Percentiles rank a stretch among this genome's conserved stretches.
These are phyloP conservation scores for Eucalyptus decipiens DNA, from an alignment of 345 rosid species.

Conservation along the genomic window DNA sequence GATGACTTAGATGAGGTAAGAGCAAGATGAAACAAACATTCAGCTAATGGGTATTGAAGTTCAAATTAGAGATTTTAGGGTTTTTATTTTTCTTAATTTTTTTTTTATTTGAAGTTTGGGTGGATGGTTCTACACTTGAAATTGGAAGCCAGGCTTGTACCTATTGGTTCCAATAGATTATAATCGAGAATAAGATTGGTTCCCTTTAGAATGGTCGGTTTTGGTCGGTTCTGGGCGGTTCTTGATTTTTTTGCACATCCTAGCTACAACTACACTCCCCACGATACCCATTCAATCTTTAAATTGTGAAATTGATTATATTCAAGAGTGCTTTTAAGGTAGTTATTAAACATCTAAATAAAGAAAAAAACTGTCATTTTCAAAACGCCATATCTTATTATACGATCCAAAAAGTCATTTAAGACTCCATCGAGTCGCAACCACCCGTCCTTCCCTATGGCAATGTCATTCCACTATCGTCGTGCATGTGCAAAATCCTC, in stretches of 20 bases:
- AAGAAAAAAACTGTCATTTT: background rate
- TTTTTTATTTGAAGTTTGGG: rapidly evolving
- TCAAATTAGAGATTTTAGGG: too few relatives aligned
- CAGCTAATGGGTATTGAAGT: rapidly evolving
- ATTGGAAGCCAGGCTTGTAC: too few relatives aligned
- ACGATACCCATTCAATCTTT: background rate
- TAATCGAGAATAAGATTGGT: rapidly evolving
- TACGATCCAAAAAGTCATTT: background rate
- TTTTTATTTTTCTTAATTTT: too few relatives aligned
- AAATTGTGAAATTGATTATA: background rate
- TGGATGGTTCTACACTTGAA: too few relatives aligned
- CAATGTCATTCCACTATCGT: background rate
- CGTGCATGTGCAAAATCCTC: background rate
- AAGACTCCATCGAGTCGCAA: background rate
- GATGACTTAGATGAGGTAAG: too few relatives aligned
- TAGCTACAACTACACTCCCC: background rate
- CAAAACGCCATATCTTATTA: background rate
- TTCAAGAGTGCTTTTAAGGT: background rate
- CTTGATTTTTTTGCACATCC: too few relatives aligned
- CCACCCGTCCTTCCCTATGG: rapidly evolving
- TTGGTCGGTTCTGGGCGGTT: rapidly evolving
- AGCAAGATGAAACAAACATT: rapidly evolving
- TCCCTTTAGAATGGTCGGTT: rapidly evolving
- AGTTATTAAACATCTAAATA: background rate
- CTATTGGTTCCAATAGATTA: too few relatives aligned